A percentile compares a stretch with the other conserved stretches of the same genome.
Conservation (phyloP, 768 basidiomycete species). For the Paxillus ammoniavirescens region DNA sequence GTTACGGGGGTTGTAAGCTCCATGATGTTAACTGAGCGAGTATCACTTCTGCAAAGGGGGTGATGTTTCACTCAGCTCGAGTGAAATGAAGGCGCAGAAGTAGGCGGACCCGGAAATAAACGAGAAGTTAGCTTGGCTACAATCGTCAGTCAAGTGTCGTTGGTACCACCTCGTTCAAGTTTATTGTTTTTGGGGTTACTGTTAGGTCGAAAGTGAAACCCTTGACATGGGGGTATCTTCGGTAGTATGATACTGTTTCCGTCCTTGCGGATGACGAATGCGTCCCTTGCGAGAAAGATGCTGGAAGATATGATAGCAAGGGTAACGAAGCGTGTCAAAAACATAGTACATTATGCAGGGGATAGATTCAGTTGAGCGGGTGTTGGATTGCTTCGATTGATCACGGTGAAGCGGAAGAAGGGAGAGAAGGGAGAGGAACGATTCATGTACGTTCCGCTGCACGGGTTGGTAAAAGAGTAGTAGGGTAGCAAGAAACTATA, state of each 20-base stretch:
- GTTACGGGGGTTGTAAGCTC: conserved; percentile 36
- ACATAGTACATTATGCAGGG: conserved; percentile 10
- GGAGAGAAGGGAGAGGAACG: too few relatives aligned
- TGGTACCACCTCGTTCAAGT: conserved; percentile 17
- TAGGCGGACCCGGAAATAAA: conserved; percentile 17
- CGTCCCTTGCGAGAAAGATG: conserved; percentile 34
- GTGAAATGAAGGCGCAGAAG: neutral
- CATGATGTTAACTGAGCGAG: conserved; percentile 43
- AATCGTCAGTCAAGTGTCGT: conserved; percentile 17
- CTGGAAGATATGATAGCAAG: conserved; percentile 6
- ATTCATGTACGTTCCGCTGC: too few relatives aligned
- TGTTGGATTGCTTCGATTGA: neutral
- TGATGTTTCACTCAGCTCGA: neutral
- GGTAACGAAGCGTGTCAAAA: conserved; percentile 5
- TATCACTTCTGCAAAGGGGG: conserved; percentile 21
- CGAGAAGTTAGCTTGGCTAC: conserved; percentile 27
- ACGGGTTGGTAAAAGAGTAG: too few relatives aligned
- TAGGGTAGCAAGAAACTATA: too few relatives aligned
- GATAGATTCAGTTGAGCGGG: too few relatives aligned
- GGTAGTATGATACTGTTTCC: neutral
- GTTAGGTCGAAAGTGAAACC: conserved; percentile 20
- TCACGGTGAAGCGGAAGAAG: neutral
- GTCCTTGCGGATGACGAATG: conserved; percentile 13
- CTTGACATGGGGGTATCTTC: conserved; percentile 1
- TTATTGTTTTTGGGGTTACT: conserved; percentile 16